Conservation (phyloP, 148 eudicot species). For the Rhododendron molle region DNA sequence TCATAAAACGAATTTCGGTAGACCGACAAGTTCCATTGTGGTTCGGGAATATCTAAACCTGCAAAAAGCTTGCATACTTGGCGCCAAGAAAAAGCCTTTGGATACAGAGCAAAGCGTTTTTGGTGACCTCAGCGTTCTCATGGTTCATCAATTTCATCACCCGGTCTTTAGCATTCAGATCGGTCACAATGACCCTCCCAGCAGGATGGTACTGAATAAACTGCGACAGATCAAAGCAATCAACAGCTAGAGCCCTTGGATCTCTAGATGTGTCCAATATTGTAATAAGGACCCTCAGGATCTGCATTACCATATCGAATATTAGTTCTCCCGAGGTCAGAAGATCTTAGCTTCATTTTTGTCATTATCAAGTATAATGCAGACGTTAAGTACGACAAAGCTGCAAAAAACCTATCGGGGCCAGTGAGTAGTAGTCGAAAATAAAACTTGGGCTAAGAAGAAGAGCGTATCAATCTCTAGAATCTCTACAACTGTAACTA, state of each 20-base stretch:
- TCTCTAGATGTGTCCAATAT: conserved; percentile 13
- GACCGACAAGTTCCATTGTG: background rate
- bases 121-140: conserved; percentile 88
- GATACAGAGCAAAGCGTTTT: conserved; percentile 85
- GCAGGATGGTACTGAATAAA: no score
- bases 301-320: no score
- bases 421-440: background rate
- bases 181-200: no score
- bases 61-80: conserved; percentile 98
- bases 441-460: background rate
- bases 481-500: background rate
- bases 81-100: conserved; percentile 99
- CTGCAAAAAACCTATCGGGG: background rate
- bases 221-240: no score
- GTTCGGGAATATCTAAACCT: conserved; percentile 34
- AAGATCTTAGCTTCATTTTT: no score
- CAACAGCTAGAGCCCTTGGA: no score
- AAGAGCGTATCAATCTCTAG: background rate
- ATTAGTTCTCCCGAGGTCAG: background rate
- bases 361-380: no score
- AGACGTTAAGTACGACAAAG: no score
- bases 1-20: background rate
- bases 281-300: no score
- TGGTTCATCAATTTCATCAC: conserved; percentile 86
- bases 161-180: no score